These are phyloP conservation scores for Ilex aquifolium DNA, from an alignment of 257 asterid species.

Conservation along the genomic window DNA sequence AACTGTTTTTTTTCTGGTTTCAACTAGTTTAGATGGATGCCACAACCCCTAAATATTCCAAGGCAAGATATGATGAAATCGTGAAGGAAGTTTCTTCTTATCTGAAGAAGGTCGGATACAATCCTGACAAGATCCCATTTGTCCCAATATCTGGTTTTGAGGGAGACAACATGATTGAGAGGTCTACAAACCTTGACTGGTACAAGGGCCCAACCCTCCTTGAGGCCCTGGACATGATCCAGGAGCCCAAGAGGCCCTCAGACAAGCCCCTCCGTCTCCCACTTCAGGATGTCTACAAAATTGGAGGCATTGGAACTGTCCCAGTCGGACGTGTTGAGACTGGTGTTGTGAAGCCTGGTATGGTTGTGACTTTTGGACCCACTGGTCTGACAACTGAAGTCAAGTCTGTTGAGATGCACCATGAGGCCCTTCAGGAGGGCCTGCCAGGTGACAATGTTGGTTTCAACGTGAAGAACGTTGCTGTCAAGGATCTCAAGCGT, in stretches of 20 bases:
- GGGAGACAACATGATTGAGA: slow-evolving; percentile 60
- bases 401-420: slow-evolving; percentile 47
- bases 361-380: slow-evolving; percentile 29
- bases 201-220: slow-evolving; percentile 66
- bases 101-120: slow-evolving; percentile 65
- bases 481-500: slow-evolving; percentile 60
- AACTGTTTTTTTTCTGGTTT: background rate
- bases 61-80: slow-evolving; percentile 53
- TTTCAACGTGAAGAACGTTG: slow-evolving; percentile 60
- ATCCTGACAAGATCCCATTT: slow-evolving; percentile 56
- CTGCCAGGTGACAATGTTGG: slow-evolving; percentile 47
- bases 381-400: slow-evolving; percentile 30
- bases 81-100: slow-evolving; percentile 63
- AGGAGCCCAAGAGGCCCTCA: slow-evolving; percentile 37
- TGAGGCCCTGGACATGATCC: slow-evolving; percentile 41
- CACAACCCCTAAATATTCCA: slow-evolving; percentile 59
- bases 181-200: slow-evolving; percentile 60
- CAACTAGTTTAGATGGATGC: slow-evolving; percentile 48
- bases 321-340: slow-evolving; percentile 59
- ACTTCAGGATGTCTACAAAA: slow-evolving; percentile 50
- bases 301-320: slow-evolving; percentile 44
- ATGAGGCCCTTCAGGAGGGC: slow-evolving; percentile 37
- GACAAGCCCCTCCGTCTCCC: slow-evolving; percentile 57
- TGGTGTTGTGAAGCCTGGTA: slow-evolving; percentile 31
- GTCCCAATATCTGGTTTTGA: slow-evolving; percentile 65